A percentile compares a stretch with the other conserved stretches of the same genome.
Evolutionary conservation across 2,329 filamentous ascomycete genomes (phyloP).

Genomic region (Pleomassaria siparia): DNA sequence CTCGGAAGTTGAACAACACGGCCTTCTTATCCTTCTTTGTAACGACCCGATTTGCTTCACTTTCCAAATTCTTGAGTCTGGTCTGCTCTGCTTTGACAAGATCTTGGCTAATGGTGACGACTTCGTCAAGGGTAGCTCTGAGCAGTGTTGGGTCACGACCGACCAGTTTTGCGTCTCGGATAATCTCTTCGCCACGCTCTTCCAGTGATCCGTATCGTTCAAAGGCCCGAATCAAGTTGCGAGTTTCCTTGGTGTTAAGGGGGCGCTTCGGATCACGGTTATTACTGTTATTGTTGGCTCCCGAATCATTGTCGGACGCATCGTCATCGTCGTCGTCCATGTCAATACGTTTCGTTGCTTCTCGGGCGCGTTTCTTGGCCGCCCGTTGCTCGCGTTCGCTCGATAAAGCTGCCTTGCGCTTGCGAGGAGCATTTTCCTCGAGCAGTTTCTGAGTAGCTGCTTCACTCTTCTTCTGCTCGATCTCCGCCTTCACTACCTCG

Average conservation of each 20-base stretch:
- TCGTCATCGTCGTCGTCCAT: constrained; percentile 61
- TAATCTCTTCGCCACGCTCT: constrained; percentile 82
- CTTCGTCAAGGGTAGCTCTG: constrained; percentile 72
- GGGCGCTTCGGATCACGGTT: constrained; percentile 81
- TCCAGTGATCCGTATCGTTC: constrained; percentile 89
- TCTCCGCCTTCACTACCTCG: constrained; percentile 84
- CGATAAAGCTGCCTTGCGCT: constrained; percentile 63
- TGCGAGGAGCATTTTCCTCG: constrained; percentile 81
- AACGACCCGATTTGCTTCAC: constrained; percentile 71
- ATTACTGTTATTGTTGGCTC: too few species aligned
- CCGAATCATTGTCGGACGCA: constrained; percentile 45
- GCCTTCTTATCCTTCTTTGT: constrained; percentile 99
- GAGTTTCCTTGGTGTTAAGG: constrained; percentile 87
- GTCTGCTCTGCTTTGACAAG: constrained; percentile 74
- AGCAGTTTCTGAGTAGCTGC: constrained; percentile 79
- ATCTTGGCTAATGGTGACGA: constrained; percentile 69
- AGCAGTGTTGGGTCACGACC: constrained; percentile 83
- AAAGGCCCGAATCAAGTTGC: constrained; percentile 87
- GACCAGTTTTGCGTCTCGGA: constrained; percentile 80
- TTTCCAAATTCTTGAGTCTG: constrained; percentile 65
- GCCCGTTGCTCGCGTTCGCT: constrained; percentile 66
- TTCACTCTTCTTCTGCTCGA: constrained; percentile 80
- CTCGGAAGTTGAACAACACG: constrained; percentile 89
- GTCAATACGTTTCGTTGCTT: constrained; percentile 63
- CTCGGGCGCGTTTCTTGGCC: constrained; percentile 68